Conservation (phyloP, 176 grass and related monocot genomes). For the Metroxylon sagu region DNA sequence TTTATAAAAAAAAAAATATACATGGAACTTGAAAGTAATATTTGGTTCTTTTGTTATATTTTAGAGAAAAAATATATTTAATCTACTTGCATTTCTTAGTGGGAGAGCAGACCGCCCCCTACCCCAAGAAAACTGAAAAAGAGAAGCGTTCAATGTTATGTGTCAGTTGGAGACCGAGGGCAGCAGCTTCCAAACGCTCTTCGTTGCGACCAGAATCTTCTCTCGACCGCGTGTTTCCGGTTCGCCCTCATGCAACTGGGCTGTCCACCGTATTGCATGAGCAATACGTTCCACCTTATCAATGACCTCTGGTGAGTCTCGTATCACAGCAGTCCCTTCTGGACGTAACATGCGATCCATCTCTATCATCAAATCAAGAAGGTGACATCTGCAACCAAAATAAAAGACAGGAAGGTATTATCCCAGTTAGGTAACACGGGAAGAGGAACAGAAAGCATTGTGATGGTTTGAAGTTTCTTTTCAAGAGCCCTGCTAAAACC, state of each 20-base stretch:
- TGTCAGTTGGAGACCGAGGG: constrained; percentile 31
- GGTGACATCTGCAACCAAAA: constrained; percentile 49
- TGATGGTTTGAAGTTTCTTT: neutral
- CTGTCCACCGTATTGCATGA: constrained; percentile 53
- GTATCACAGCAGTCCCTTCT: constrained; percentile 74
- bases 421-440: too few relatives aligned
- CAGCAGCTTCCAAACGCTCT: constrained; percentile 78
- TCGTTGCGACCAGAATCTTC: constrained; percentile 82
- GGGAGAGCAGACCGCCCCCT: too few relatives aligned
- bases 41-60: too few relatives aligned
- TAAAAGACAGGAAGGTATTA: neutral
- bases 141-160: too few relatives aligned
- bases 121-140: too few relatives aligned
- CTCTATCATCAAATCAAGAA: constrained; percentile 87
- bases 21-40: too few relatives aligned
- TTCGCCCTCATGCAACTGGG: constrained; percentile 48
- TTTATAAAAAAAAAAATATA: too few relatives aligned
- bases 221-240: constrained; percentile 39
- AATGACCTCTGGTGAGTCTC: constrained; percentile 54
- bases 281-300: constrained; percentile 47
- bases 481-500: constrained; percentile 5
- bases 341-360: constrained; percentile 94
- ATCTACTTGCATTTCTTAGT: too few relatives aligned
- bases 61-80: too few relatives aligned
- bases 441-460: neutral